Base-by-base conservation (phyloP, 306 rosid species). In the Fragaria ananassa region DNA sequence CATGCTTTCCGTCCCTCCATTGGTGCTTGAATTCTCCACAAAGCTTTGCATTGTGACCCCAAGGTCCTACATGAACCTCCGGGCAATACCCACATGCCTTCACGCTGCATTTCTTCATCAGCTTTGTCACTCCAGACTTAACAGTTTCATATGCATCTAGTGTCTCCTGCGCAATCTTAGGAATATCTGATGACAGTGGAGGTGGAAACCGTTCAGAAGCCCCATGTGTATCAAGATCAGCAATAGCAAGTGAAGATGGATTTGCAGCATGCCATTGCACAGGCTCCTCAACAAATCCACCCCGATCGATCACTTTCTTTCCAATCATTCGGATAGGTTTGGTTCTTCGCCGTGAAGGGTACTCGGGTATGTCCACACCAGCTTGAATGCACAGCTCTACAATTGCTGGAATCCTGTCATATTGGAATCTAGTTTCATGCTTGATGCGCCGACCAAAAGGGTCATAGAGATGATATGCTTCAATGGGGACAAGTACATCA, bases 1-100 rank as follows among this genome's bases (percentile, higher is more conserved):
- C 98, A 83, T 95, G 98, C 75, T 95, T 95, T 86, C 98, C 98
- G 71, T 95, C 98, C 83, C 98, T 90, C 98, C 98, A 95, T 54
- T 95, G 98, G 80, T 95, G 98, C 88, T 95, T 95, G 83, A 95
- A 95, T 51, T 86, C 90, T 69, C 98, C 97, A 75, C 98, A 95
- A 42, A 95, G 93, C 87, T 92, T 95, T 19, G 88, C 97, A 62
- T 89, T 92, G 91, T 95, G 97, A 41, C 97, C 98, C 98, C 98
- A 95, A 71, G 97, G 98, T 61, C 98, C 97, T n/a, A 95, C 97
- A 53, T 95, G 98, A 78, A 95, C 97, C 95, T 95, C 98, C 3
- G 96, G 79, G 80, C 98, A 95, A 83, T 95, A 95, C 42, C 98
- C 98, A 12, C 98, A 95, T 3, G 93, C 93, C 83, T 95, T 95